phyloP scores from a whole-genome alignment of 257 asterid genomes.

The Solanum tarijense region DNA sequence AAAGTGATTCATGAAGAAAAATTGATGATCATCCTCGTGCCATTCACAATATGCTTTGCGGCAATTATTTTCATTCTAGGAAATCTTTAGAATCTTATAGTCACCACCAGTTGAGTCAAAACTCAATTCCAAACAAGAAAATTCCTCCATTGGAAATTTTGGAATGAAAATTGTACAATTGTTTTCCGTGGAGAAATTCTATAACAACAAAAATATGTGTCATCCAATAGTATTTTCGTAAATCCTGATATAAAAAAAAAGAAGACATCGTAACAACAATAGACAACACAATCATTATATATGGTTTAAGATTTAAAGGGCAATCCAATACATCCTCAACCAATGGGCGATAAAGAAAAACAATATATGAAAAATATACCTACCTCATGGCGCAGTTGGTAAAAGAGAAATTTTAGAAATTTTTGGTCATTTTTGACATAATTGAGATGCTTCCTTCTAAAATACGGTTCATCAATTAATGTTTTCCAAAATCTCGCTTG shows the following conservation, averaged over 20 bases:
- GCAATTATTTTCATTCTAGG: too few species aligned
- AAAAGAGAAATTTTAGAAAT: not conserved
- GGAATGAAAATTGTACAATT: not conserved
- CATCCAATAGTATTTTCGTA: not conserved
- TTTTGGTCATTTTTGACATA: too few species aligned
- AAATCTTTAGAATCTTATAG: not conserved
- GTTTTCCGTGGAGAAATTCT: not conserved
- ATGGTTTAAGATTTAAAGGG: not conserved
- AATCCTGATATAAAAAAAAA: not conserved
- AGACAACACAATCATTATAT: not conserved
- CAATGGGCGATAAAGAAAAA: not conserved
- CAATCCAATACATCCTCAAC: not conserved
- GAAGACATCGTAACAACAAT: not conserved
- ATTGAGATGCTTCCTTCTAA: not conserved
- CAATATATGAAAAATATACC: not conserved
- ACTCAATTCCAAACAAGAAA: not conserved
- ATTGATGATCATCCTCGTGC: too few species aligned
- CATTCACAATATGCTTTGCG: too few species aligned
- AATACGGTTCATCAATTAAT: not conserved
- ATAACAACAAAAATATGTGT: not conserved
- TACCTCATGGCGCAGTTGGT: not conserved
- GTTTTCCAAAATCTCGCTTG: not conserved
- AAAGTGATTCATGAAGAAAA: too few species aligned
- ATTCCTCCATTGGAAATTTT: not conserved
- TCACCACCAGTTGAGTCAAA: not conserved